These are phyloP conservation scores for Ampelocalamus luodianensis DNA, from an alignment of 176 grass and related monocot species.

Conservation along the genomic window DNA sequence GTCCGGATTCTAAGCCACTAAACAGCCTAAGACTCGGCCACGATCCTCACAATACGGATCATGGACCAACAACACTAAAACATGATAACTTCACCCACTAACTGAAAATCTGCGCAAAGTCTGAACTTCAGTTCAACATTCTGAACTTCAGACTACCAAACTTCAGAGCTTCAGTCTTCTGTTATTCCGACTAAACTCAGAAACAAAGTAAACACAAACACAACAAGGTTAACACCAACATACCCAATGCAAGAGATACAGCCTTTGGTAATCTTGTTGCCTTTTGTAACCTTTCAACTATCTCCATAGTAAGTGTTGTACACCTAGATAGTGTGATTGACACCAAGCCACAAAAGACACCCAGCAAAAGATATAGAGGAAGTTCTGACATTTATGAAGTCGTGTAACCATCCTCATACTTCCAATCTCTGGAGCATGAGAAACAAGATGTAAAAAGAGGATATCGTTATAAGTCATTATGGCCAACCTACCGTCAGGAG, in stretches of 20 bases:
- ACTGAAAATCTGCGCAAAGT: no score
- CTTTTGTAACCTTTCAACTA: constrained; percentile 63
- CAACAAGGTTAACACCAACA: no score
- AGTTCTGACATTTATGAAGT: constrained; percentile 89
- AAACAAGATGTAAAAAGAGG: constrained; percentile 57
- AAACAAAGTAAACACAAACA: no score
- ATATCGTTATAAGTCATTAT: constrained; percentile 26
- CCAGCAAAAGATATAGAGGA: constrained; percentile 93
- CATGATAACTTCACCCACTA: no score
- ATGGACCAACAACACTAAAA: no score
- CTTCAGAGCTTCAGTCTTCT: no score
- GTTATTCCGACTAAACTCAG: no score
- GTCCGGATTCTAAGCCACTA: no score
- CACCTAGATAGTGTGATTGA: constrained; percentile 72
- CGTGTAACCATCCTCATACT: constrained; percentile 68
- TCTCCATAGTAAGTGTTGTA: constrained; percentile 69
- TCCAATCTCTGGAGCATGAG: constrained; percentile 58
- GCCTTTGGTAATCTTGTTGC: constrained; percentile 63
- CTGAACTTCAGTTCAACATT: no score
- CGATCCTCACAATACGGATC: no score
- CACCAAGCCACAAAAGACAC: constrained; percentile 81
- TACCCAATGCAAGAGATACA: constrained; percentile 74
- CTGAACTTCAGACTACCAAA: no score
- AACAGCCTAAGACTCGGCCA: no score
- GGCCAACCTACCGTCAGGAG: constrained; percentile 36